Conservation (phyloP, 2,329 filamentous ascomycete species). For the Phoma sp. region DNA sequence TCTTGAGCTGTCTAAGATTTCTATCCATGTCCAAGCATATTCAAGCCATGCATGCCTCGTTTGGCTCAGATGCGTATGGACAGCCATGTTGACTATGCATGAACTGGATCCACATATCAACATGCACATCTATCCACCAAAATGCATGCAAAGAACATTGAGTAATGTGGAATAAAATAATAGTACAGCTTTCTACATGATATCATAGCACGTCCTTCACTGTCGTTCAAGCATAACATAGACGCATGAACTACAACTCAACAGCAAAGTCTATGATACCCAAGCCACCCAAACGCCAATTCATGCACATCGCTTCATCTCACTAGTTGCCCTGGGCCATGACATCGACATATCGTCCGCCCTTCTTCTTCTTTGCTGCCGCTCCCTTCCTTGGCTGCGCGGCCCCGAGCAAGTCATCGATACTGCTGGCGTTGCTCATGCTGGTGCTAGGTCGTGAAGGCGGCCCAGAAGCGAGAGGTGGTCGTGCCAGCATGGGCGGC, state of each 20-base stretch:
- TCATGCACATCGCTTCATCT: background rate
- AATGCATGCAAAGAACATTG: too few relatives aligned
- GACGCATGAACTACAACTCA: background rate
- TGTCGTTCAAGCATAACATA: background rate
- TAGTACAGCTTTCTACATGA: slow-evolving; percentile 13
- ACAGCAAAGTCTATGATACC: background rate
- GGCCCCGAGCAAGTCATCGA: slow-evolving; percentile 88
- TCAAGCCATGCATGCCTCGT: too few relatives aligned
- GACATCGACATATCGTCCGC: slow-evolving; percentile 91
- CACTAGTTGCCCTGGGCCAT: slow-evolving; percentile 62
- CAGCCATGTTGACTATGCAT: too few relatives aligned
- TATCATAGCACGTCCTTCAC: background rate
- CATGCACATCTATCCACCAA: too few relatives aligned
- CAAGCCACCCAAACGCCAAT: slow-evolving; percentile 2
- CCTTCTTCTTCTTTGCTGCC: slow-evolving; percentile 73
- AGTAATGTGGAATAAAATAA: too few relatives aligned
- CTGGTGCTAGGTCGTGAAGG: slow-evolving; percentile 70
- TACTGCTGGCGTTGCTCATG: slow-evolving; percentile 90
- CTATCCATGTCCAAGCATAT: too few relatives aligned
- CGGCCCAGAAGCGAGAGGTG: slow-evolving; percentile 39
- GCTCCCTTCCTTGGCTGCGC: slow-evolving; percentile 71
- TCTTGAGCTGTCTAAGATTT: too few relatives aligned
- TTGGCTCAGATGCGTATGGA: too few relatives aligned
- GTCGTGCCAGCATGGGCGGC: slow-evolving; percentile 33
- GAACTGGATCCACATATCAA: too few relatives aligned